Conservation (phyloP, 768 basidiomycete species). For the Galerina sulciceps region DNA sequence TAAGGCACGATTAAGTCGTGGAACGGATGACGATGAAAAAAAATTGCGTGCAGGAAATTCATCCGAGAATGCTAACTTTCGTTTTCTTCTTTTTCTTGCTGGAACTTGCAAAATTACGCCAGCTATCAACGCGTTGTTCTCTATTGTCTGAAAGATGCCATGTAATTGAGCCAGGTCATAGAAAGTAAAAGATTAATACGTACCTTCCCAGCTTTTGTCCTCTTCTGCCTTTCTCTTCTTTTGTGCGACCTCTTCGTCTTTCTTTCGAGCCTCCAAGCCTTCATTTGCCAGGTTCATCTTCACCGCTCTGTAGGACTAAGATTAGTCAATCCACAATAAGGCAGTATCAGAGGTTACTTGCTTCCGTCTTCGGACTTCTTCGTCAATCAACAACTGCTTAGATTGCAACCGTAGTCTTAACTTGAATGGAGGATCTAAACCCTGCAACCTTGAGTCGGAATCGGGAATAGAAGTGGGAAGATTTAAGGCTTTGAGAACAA, state of each 20-base stretch:
- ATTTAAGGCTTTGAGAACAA: conserved; percentile 64
- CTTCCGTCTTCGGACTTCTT: conserved; percentile 86
- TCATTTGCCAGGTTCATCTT: conserved; percentile 94
- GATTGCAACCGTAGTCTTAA: conserved; percentile 69
- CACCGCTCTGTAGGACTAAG: conserved; percentile 57
- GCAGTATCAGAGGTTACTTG: conserved; percentile 51
- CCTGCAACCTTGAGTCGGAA: conserved; percentile 60
- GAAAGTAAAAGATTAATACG: conserved; percentile 7
- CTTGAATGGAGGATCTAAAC: conserved; percentile 67
- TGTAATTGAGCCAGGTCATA: neutral
- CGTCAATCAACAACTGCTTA: conserved; percentile 88
- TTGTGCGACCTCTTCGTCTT: conserved; percentile 79
- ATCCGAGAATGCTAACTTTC: conserved; percentile 71
- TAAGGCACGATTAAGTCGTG: conserved; percentile 6
- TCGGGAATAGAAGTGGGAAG: conserved; percentile 65
- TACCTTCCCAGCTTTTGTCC: conserved; percentile 90
- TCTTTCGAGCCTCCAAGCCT: conserved; percentile 90
- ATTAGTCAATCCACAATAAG: neutral
- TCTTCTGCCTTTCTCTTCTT: conserved; percentile 90
- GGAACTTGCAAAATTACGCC: conserved; percentile 72
- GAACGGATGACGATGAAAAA: conserved; percentile 9
- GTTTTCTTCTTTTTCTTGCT: conserved; percentile 85
- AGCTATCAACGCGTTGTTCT: conserved; percentile 83
- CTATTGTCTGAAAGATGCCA: conserved; percentile 55
- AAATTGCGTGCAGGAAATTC: conserved; percentile 24